Evolutionary conservation across 345 rosid genomes (phyloP).

Genomic region (Brassica juncea): DNA sequence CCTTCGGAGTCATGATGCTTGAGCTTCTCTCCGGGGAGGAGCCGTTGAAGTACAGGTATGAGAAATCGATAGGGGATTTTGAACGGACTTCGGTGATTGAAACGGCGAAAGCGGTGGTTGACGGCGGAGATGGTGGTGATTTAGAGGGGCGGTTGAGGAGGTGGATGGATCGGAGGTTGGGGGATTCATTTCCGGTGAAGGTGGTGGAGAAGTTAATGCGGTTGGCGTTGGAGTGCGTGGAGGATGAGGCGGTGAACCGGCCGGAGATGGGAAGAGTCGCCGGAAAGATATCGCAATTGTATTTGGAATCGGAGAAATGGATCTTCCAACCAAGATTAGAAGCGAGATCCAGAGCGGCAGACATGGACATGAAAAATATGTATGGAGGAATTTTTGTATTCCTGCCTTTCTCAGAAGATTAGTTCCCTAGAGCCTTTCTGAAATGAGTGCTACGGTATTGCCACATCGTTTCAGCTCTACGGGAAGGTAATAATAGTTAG

Average conservation of each 20-base stretch:
- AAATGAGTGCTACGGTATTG: neutral
- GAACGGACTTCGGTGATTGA: conserved; percentile 62
- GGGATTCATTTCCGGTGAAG: conserved; percentile 75
- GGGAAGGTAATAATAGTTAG: neutral
- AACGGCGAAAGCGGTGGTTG: conserved; percentile 50
- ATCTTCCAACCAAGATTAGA: too few relatives aligned
- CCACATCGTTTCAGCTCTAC: neutral
- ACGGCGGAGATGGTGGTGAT: conserved; percentile 12
- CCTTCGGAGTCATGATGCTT: conserved; percentile 76
- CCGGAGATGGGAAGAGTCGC: conserved; percentile 89
- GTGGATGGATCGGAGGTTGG: conserved; percentile 75
- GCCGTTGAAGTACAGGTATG: conserved; percentile 61
- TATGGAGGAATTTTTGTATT: too few relatives aligned
- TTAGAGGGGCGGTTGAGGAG: conserved; percentile 50
- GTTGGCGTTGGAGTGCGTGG: conserved; percentile 72
- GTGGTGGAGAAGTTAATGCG: conserved; percentile 58
- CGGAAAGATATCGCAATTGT: conserved; percentile 67
- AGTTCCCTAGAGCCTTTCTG: neutral
- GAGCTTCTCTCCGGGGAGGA: conserved; percentile 77
- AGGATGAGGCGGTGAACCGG: conserved; percentile 60
- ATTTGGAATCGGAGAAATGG: conserved; percentile 68
- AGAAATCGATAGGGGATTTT: conserved; percentile 47
- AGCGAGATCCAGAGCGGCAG: too few relatives aligned
- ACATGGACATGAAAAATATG: too few relatives aligned
- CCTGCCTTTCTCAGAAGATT: too few relatives aligned